A percentile compares a stretch with the other conserved stretches of the same genome.
These are phyloP conservation scores for Rhododendron henanense DNA, from an alignment of 148 eudicot species.

Conservation along the genomic window DNA sequence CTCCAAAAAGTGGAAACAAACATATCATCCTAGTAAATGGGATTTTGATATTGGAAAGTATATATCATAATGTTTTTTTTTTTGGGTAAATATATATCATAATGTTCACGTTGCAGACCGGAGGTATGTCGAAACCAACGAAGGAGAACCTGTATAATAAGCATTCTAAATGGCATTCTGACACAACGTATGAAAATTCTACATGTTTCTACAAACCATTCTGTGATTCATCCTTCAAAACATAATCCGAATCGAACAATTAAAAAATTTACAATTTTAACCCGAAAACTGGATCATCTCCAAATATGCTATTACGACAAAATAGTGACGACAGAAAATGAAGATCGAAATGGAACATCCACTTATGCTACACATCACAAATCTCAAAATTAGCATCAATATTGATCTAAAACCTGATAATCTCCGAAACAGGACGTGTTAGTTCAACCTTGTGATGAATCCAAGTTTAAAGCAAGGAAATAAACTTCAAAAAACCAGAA, in stretches of 20 bases:
- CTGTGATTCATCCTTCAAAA: neutral
- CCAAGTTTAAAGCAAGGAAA: neutral
- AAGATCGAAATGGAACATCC: neutral
- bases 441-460: constrained; percentile 4
- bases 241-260: too few species aligned
- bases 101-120: neutral
- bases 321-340: neutral
- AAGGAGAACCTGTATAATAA: neutral
- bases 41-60: neutral
- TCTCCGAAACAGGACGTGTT: neutral
- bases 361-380: neutral
- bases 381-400: neutral
- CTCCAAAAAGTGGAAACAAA: neutral
- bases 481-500: neutral
- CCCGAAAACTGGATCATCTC: neutral
- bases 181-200: neutral
- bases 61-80: neutral
- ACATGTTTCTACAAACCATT: neutral
- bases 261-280: neutral
- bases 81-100: neutral
- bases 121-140: too few species aligned
- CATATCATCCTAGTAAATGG: neutral
- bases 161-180: neutral
- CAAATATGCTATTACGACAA: neutral
- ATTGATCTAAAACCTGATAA: neutral